Conservation (phyloP, 129 eudicot genomes). For the Arctium minus region DNA sequence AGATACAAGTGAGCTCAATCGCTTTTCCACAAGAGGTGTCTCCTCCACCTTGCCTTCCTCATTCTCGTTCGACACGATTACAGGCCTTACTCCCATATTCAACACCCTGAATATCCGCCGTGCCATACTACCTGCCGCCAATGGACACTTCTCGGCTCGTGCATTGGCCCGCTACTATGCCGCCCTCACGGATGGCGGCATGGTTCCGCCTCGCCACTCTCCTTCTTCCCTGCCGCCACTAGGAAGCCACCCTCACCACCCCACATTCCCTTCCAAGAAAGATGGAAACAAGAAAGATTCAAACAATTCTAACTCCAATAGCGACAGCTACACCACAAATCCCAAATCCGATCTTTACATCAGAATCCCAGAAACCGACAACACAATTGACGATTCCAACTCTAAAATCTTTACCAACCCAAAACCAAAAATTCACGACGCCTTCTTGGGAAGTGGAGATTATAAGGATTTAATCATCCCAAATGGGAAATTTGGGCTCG, state of each 20-base stretch:
- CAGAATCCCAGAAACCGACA: constrained; percentile 39
- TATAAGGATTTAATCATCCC: constrained; percentile 49
- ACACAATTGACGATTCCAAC: neutral
- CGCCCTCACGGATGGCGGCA: constrained; percentile 67
- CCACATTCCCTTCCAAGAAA: constrained; percentile 46
- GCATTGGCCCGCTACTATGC: constrained; percentile 98
- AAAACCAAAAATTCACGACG: constrained; percentile 59
- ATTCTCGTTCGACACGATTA: constrained; percentile 47
- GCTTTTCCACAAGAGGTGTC: constrained; percentile 7
- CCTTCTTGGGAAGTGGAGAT: constrained; percentile 83
- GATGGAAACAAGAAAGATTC: constrained; percentile 29
- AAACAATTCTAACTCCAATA: constrained; percentile 6
- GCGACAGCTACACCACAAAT: constrained; percentile 3
- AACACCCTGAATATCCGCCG: constrained; percentile 76
- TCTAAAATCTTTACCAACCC: constrained; percentile 47
- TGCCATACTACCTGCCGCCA: constrained; percentile 90
- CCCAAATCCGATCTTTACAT: constrained; percentile 27
- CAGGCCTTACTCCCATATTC: constrained; percentile 60
- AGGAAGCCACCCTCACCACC: constrained; percentile 86
- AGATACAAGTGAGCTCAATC: constrained; percentile 50
- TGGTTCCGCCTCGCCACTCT: constrained; percentile 62
- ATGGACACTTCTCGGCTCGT: constrained; percentile 92
- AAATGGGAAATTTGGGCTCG: constrained; percentile 76
- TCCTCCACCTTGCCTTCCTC: constrained; percentile 52
- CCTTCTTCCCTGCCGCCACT: constrained; percentile 63